Evolutionary conservation across 345 rosid species (phyloP).

Genomic region (Hibiscus tridactylites): DNA sequence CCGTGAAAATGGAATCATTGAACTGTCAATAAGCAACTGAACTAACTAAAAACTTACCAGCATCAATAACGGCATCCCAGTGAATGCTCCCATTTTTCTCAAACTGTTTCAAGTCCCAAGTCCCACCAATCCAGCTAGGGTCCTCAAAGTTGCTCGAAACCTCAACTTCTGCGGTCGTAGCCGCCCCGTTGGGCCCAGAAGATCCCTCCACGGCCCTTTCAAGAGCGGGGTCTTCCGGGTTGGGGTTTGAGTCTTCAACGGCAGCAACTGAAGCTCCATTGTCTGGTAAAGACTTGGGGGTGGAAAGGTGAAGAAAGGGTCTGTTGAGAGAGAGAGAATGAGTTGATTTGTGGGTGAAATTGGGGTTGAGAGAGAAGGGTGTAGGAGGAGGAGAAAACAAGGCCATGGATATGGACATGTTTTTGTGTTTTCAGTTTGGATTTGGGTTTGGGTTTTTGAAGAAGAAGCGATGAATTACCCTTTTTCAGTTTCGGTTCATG

Average conservation of each 20-base stretch:
- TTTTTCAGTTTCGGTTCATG: background rate
- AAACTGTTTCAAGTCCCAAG: constrained; percentile 86
- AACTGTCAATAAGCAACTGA: no score
- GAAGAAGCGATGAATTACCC: background rate
- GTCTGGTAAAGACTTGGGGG: constrained; percentile 41
- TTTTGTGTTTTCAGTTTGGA: background rate
- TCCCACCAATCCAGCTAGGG: constrained; percentile 68
- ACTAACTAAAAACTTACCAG: constrained; percentile 34
- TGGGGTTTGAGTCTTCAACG: constrained; percentile 25
- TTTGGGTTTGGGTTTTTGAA: constrained; percentile 1
- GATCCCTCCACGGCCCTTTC: constrained; percentile 15
- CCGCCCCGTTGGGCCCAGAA: constrained; percentile 29
- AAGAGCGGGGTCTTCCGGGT: constrained; percentile 16
- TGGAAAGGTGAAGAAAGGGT: constrained; percentile 22
- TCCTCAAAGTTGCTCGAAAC: constrained; percentile 45
- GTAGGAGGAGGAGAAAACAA: constrained; percentile 35
- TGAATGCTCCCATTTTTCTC: constrained; percentile 52
- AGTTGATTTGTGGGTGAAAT: constrained; percentile 27
- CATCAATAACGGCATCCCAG: constrained; percentile 92
- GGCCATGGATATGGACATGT: constrained; percentile 56
- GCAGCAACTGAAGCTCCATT: constrained; percentile 37
- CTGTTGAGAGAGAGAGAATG: constrained; percentile 27
- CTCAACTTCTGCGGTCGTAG: constrained; percentile 10
- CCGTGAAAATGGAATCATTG: no score
- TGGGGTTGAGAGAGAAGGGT: constrained; percentile 28